Percentiles rank a stretch among this genome's conserved stretches.
These are phyloP conservation scores for Corrigiola litoralis DNA, from an alignment of 179 eudicot species.

Conservation along the genomic window DNA sequence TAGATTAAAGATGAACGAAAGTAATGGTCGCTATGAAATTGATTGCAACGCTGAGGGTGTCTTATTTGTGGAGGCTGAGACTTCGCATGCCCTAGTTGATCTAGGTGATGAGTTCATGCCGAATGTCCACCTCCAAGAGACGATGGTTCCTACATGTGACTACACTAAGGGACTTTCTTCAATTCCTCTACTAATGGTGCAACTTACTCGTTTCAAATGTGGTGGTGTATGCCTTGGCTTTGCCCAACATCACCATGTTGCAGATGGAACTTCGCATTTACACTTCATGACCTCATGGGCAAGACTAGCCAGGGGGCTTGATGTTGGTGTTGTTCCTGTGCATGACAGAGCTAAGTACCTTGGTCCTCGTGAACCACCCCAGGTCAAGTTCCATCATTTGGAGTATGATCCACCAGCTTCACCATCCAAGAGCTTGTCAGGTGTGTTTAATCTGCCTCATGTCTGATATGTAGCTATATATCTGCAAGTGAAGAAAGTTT, in stretches of 20 bases:
- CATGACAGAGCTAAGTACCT: slow-evolving; percentile 15
- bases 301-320: slow-evolving; percentile 64
- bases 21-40: slow-evolving; percentile 5
- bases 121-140: not conserved
- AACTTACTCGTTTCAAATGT: slow-evolving; percentile 70
- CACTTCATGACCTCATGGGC: slow-evolving; percentile 67
- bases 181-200: slow-evolving; percentile 4
- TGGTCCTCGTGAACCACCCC: not conserved
- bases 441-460: not conserved
- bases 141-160: slow-evolving; percentile 4
- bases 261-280: slow-evolving; percentile 60
- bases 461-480: no score
- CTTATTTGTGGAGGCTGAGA: slow-evolving; percentile 14
- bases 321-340: slow-evolving; percentile 43
- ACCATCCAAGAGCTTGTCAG: not conserved
- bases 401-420: slow-evolving; percentile 12
- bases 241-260: slow-evolving; percentile 67
- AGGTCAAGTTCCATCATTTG: not conserved
- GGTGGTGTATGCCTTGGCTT: slow-evolving; percentile 75
- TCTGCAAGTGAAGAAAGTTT: no score
- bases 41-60: slow-evolving; percentile 17
- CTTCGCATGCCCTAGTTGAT: not conserved
- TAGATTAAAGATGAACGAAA: slow-evolving; percentile 5
- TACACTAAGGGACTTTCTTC: slow-evolving; percentile 6
- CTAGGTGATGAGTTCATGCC: not conserved